Evolutionary conservation across 2,329 filamentous ascomycete species (phyloP).

Genomic region (Claviceps sp.): DNA sequence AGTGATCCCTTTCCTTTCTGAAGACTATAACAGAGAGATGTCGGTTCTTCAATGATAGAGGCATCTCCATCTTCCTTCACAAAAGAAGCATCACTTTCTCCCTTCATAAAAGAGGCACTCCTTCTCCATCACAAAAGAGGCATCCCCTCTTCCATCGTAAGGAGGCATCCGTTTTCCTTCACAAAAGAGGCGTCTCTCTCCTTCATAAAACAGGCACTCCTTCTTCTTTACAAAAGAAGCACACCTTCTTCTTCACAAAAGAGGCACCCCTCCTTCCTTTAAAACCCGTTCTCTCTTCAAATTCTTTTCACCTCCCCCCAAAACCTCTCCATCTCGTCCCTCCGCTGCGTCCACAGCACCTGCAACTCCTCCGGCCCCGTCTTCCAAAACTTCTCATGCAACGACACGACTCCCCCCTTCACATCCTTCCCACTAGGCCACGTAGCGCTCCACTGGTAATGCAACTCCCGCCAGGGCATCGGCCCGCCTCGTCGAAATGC

Average conservation of each 20-base stretch:
- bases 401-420: slow-evolving; percentile 17
- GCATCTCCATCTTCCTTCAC: too few species aligned
- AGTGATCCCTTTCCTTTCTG: background rate
- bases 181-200: too few species aligned
- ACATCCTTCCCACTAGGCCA: slow-evolving; percentile 22
- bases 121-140: too few species aligned
- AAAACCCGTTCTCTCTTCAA: background rate
- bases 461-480: slow-evolving; percentile 28
- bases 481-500: slow-evolving; percentile 24
- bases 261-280: background rate
- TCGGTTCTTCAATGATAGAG: too few species aligned
- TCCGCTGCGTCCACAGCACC: slow-evolving; percentile 2
- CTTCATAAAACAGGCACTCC: too few species aligned
- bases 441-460: slow-evolving; percentile 26
- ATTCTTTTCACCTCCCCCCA: background rate
- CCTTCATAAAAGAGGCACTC: too few species aligned
- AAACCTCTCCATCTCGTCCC: background rate
- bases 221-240: too few species aligned
- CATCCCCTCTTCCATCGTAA: too few species aligned
- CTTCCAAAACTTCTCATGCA: slow-evolving; percentile 26
- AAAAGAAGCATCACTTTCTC: too few species aligned
- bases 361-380: slow-evolving; percentile 7
- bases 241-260: too few species aligned
- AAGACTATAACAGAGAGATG: too few species aligned
- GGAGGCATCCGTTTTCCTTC: too few species aligned